Conservation (phyloP, 805 yeast genomes). For the Priceomyces castillae region DNA sequence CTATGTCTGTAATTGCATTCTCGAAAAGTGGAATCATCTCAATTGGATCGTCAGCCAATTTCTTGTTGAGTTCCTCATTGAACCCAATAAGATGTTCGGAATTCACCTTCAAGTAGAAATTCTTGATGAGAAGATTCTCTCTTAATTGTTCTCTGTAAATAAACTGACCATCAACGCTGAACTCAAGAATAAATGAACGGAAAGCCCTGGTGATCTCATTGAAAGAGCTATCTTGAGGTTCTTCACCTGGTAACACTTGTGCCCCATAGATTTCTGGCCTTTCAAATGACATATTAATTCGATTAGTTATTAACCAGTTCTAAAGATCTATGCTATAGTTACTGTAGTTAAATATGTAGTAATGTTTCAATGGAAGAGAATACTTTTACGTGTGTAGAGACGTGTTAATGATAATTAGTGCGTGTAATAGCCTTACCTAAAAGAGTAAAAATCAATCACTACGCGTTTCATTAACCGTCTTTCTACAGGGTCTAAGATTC, state of each 20-base stretch:
- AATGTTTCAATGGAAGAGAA: background rate
- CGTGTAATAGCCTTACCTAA: constrained; percentile 1
- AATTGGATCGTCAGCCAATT: constrained; percentile 79
- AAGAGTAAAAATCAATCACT: background rate
- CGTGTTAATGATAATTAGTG: constrained; percentile 2
- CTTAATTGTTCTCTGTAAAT: constrained; percentile 88
- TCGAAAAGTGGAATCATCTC: constrained; percentile 87
- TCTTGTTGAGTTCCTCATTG: constrained; percentile 85
- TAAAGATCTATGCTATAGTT: background rate
- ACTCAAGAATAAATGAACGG: constrained; percentile 78
- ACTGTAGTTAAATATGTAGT: background rate
- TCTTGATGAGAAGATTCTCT: constrained; percentile 76
- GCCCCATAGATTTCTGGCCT: constrained; percentile 72
- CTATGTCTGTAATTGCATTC: constrained; percentile 78
- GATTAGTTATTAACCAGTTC: background rate
- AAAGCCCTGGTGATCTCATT: constrained; percentile 75
- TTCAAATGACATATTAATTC: constrained; percentile 60
- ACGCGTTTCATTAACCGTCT: too few relatives aligned
- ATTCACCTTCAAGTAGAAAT: constrained; percentile 70
- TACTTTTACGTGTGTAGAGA: background rate
- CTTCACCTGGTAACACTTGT: constrained; percentile 83
- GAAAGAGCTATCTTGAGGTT: constrained; percentile 58
- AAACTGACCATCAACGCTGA: constrained; percentile 77
- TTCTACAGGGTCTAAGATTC: too few relatives aligned
- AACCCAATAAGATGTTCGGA: constrained; percentile 82